Evolutionary conservation across 164 flowering plant genomes (phyloP), one percentile per base, ranked within the genome.

Genomic region (Chloranthus sessilifolius): DNA sequence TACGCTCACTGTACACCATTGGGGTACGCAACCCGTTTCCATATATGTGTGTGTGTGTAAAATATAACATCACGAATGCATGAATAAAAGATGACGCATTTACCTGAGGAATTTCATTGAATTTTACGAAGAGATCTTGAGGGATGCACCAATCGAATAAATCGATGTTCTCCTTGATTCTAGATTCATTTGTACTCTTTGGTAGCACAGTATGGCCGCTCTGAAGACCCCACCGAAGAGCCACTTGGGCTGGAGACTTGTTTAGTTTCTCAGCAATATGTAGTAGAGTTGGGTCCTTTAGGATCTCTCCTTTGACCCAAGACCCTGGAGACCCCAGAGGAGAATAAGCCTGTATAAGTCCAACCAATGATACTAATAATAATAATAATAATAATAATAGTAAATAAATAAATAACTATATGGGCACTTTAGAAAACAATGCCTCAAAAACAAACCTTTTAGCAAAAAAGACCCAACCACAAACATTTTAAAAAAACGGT

Each of bases 151-250:
- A 86, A 19, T 69, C 72, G 36, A 83, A 76, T 7, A 81, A 35
- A 42, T 54, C 61, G 4, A 83, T 28, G 26, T 86, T 86, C 55
- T 86, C 83, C 22, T 70, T 68, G 42, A 83, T 77, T 65, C 91
- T 71, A 1, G 68, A 52, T 36, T 79, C 78, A 24, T 67, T 75
- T 10, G 65, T 72, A 16, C 91, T 83, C 63, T 81, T 86, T 1
- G 91, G 95, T 7, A 86, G 85, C 20, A 84, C 69, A 29, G 80
- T 74, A 26, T 82, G 87, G 11, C 88, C 88, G 9, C 71, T 73
- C 50, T 83, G 95, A 19, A 81, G 55, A 0, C 88, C 91, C 95
- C 91, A 86, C 1, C 84, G 81, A n/a, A 83, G 76, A 25, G 87
- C 88, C 15, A 79, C 81, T 53, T 86, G 95, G 33, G 81, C 88